A percentile compares a stretch with the other conserved stretches of the same genome.
Evolutionary conservation across 805 yeast genomes (phyloP).

Genomic region (Suhomyces xylopsoci): DNA sequence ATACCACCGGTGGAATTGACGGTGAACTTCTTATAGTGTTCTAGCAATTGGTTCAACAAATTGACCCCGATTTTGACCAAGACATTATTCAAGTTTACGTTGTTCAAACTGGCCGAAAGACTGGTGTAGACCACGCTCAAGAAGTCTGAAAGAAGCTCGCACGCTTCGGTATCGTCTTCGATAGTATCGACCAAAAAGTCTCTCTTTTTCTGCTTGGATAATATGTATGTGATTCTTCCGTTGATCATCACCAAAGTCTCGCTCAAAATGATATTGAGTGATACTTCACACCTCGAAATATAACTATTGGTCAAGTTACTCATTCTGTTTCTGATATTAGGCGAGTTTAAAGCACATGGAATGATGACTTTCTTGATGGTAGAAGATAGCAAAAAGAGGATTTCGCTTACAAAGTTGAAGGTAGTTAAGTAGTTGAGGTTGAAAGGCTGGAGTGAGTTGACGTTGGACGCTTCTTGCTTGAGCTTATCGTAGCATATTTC

Average conservation of each 20-base stretch:
- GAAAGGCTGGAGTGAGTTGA: conserved; percentile 24
- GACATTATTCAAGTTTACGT: conserved; percentile 47
- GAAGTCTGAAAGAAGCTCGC: conserved; percentile 59
- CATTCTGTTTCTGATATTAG: conserved; percentile 56
- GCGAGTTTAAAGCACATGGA: conserved; percentile 66
- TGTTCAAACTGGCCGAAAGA: conserved; percentile 33
- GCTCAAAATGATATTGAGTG: conserved; percentile 60
- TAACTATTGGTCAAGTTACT: conserved; percentile 59
- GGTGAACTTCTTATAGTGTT: conserved; percentile 70
- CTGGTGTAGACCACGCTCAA: conserved; percentile 42
- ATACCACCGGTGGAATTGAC: conserved; percentile 83
- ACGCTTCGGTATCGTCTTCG: conserved; percentile 68
- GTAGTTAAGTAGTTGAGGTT: conserved; percentile 48
- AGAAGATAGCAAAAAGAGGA: conserved; percentile 63
- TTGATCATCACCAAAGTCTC: conserved; percentile 56
- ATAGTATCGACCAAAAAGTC: conserved; percentile 54
- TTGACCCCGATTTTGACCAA: conserved; percentile 56
- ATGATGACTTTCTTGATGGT: conserved; percentile 71
- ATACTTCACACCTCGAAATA: conserved; percentile 58
- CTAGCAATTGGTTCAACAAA: conserved; percentile 56
- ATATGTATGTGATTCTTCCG: conserved; percentile 42
- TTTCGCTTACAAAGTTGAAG: conserved; percentile 54
- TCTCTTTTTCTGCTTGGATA: conserved; percentile 67
- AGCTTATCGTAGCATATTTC: conserved; percentile 61
- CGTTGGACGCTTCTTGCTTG: conserved; percentile 31